Percentiles rank a stretch among this genome's conserved stretches.
Conservation (phyloP, 2,329 filamentous ascomycete genomes). For the Claviceps sp. region DNA sequence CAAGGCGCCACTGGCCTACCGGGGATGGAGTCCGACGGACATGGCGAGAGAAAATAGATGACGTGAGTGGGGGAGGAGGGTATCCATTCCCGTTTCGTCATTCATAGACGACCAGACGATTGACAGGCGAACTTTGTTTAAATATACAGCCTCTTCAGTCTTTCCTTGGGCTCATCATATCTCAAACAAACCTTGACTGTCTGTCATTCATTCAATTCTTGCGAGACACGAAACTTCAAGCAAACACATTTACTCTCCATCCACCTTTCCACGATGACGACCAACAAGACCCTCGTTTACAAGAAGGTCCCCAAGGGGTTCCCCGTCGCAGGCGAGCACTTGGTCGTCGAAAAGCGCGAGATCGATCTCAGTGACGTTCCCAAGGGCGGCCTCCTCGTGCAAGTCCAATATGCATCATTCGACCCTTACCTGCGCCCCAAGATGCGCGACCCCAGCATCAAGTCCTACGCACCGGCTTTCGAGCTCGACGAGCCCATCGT, state of each 20-base stretch:
- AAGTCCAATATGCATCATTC: constrained; percentile 62
- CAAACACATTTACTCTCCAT: neutral
- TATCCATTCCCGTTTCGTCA: too few relatives aligned
- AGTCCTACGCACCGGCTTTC: constrained; percentile 46
- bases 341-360: constrained; percentile 50
- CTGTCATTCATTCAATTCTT: neutral
- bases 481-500: constrained; percentile 47
- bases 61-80: too few relatives aligned
- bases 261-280: constrained; percentile 16
- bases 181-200: too few relatives aligned
- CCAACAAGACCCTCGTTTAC: constrained; percentile 66
- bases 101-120: too few relatives aligned
- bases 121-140: too few relatives aligned
- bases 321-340: constrained; percentile 57
- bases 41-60: too few relatives aligned
- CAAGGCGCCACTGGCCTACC: too few relatives aligned
- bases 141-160: too few relatives aligned
- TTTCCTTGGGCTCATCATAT: too few relatives aligned
- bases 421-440: constrained; percentile 76
- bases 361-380: constrained; percentile 52
- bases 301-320: constrained; percentile 52
- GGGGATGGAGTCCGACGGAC: too few relatives aligned
- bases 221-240: too few relatives aligned
- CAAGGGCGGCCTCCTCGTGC: constrained; percentile 52
- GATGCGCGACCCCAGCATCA: constrained; percentile 51